Percentiles rank a stretch among this genome's conserved stretches.
phyloP scores from a whole-genome alignment of 805 yeast species.

The Barnettozyma sp. region DNA sequence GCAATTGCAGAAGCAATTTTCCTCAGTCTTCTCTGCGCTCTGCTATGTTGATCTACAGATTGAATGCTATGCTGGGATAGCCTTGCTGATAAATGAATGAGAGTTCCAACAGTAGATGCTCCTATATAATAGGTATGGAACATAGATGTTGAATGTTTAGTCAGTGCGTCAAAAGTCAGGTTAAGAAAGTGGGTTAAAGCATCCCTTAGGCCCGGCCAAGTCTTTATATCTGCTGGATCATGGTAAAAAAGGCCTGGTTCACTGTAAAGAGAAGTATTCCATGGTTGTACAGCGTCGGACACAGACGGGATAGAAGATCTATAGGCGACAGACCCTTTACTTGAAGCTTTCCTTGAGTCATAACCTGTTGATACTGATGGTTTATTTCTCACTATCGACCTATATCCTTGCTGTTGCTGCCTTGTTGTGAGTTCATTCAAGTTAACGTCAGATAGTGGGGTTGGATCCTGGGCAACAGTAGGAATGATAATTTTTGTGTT shows the following conservation, averaged over 20 bases:
- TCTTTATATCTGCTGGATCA: slow-evolving; percentile 50
- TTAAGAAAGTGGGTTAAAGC: slow-evolving; percentile 42
- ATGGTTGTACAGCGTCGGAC: slow-evolving; percentile 21
- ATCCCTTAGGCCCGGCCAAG: slow-evolving; percentile 52
- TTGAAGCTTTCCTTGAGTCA: slow-evolving; percentile 11
- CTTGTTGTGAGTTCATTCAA: slow-evolving; percentile 18
- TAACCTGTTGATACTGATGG: slow-evolving; percentile 15
- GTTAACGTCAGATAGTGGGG: slow-evolving; percentile 17
- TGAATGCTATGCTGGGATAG: slow-evolving; percentile 45
- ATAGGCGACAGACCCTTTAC: slow-evolving; percentile 11
- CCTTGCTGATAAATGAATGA: slow-evolving; percentile 49
- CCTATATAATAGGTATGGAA: slow-evolving; percentile 49
- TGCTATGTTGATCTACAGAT: slow-evolving; percentile 38
- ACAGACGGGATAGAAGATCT: slow-evolving; percentile 16
- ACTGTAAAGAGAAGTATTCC: slow-evolving; percentile 24
- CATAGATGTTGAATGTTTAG: slow-evolving; percentile 41
- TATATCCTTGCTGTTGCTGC: slow-evolving; percentile 2
- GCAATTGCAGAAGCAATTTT: slow-evolving; percentile 49
- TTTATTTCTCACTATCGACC: slow-evolving; percentile 13
- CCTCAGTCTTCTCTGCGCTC: slow-evolving; percentile 44
- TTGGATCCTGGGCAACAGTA: slow-evolving; percentile 20
- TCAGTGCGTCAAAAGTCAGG: slow-evolving; percentile 43
- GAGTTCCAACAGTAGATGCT: slow-evolving; percentile 45
- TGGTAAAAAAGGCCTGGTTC: slow-evolving; percentile 44
- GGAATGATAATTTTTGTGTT: slow-evolving; percentile 26